Evolutionary conservation across 2,329 filamentous ascomycete species (phyloP).

Genomic region (Aspergillus novofumigatus): DNA sequence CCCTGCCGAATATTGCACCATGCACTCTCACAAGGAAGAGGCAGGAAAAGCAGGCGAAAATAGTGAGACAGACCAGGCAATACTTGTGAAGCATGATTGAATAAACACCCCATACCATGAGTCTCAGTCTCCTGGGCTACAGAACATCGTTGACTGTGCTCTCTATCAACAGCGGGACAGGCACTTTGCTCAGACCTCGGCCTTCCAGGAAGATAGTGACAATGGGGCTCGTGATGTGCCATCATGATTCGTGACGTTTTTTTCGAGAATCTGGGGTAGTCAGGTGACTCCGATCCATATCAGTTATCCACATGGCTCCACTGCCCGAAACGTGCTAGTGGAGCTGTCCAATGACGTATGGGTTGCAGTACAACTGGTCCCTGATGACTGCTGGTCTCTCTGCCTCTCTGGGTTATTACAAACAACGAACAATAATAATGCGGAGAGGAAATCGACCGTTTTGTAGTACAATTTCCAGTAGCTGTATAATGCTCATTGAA

Average conservation of each 20-base stretch:
- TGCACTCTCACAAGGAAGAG: not conserved
- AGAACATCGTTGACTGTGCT: not conserved
- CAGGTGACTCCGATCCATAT: not conserved
- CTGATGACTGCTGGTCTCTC: too few relatives aligned
- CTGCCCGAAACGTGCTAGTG: not conserved
- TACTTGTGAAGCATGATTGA: not conserved
- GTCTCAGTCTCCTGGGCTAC: not conserved
- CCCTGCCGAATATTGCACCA: not conserved
- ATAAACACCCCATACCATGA: not conserved
- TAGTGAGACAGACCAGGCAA: not conserved
- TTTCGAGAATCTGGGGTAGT: constrained; percentile 3
- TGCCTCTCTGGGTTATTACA: too few relatives aligned
- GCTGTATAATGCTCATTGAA: not conserved
- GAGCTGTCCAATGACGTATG: not conserved
- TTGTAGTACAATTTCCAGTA: too few relatives aligned
- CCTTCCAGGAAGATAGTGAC: not conserved
- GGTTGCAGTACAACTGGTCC: too few relatives aligned
- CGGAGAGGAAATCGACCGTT: too few relatives aligned
- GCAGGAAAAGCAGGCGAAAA: not conserved
- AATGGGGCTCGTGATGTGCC: not conserved
- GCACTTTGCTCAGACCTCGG: not conserved
- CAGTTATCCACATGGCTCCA: not conserved
- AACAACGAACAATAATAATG: too few relatives aligned
- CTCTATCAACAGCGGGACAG: not conserved
- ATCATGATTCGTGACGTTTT: not conserved